Evolutionary conservation across 1,284 basidiomycete species (phyloP).

Genomic region (Marasmius fiardii): DNA sequence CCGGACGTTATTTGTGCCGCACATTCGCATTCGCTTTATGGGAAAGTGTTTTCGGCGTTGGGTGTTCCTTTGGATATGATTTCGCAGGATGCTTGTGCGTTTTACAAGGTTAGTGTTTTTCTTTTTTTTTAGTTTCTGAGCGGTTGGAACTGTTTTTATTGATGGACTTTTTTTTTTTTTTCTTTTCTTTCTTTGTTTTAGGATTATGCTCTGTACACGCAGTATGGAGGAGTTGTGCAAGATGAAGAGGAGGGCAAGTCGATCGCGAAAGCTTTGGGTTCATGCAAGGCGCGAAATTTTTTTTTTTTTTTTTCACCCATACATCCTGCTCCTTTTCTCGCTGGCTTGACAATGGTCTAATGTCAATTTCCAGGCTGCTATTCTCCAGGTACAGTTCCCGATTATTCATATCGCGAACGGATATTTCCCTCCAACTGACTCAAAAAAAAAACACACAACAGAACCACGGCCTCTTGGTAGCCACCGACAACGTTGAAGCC

Average conservation of each 20-base stretch:
- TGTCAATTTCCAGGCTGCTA: conserved; percentile 11
- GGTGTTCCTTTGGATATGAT: conserved; percentile 52
- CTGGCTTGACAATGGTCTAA: neutral
- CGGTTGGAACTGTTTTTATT: too few species aligned
- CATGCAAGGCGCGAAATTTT: conserved; percentile 27
- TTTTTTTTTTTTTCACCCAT: neutral
- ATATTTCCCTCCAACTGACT: neutral
- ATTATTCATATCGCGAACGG: neutral
- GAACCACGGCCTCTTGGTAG: conserved; percentile 59
- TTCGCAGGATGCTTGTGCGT: conserved; percentile 46
- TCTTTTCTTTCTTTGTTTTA: neutral
- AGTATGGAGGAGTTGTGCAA: conserved; percentile 56
- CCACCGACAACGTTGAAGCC: conserved; percentile 33
- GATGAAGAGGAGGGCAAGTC: conserved; percentile 51
- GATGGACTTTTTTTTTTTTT: neutral
- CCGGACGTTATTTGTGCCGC: conserved; percentile 64
- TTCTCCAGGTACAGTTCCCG: conserved; percentile 14
- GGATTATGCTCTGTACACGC: conserved; percentile 35
- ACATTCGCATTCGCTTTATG: conserved; percentile 59
- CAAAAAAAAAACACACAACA: conserved; percentile 21
- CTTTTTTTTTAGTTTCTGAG: too few species aligned
- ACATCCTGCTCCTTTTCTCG: neutral
- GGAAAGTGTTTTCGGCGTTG: conserved; percentile 57
- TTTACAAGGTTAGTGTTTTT: conserved; percentile 29
- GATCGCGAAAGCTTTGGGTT: conserved; percentile 51